Evolutionary conservation across 176 grass and related monocot genomes (phyloP).

Genomic region (Microstegium vimineum): DNA sequence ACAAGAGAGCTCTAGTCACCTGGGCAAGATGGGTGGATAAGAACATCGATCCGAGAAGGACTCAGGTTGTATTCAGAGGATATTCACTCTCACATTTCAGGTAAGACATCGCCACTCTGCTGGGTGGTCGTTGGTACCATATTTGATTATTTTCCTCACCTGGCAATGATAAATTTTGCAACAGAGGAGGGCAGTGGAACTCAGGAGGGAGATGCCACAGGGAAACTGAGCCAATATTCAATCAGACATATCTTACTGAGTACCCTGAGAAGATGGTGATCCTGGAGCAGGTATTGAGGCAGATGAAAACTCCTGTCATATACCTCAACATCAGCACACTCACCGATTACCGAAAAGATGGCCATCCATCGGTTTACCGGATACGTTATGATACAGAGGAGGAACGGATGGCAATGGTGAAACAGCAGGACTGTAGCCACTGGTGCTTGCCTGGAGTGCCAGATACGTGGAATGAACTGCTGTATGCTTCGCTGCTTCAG

Average conservation of each 20-base stretch:
- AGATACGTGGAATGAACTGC: slow-evolving; percentile 85
- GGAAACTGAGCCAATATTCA: slow-evolving; percentile 83
- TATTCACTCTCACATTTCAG: slow-evolving; percentile 81
- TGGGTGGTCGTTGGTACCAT: not conserved
- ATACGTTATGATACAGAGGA: slow-evolving; percentile 43
- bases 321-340: slow-evolving; percentile 86
- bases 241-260: slow-evolving; percentile 53
- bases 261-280: slow-evolving; percentile 79
- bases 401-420: slow-evolving; percentile 52
- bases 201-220: slow-evolving; percentile 75
- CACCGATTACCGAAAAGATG: slow-evolving; percentile 88
- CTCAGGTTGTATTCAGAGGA: slow-evolving; percentile 85
- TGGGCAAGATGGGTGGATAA: slow-evolving; percentile 85
- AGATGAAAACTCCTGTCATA: slow-evolving; percentile 74
- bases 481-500: slow-evolving; percentile 70
- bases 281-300: slow-evolving; percentile 55
- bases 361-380: slow-evolving; percentile 74
- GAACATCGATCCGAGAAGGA: slow-evolving; percentile 65
- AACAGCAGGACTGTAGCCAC: slow-evolving; percentile 91
- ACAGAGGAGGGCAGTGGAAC: slow-evolving; percentile 89
- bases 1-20: slow-evolving; percentile 64
- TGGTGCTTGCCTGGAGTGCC: slow-evolving; percentile 93
- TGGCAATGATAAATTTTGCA: not conserved
- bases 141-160: not conserved
- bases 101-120: slow-evolving; percentile 23